These are phyloP conservation scores for Kurtzmaniella quercitrusa DNA, from an alignment of 1,139 yeast genomes.

Conservation along the genomic window DNA sequence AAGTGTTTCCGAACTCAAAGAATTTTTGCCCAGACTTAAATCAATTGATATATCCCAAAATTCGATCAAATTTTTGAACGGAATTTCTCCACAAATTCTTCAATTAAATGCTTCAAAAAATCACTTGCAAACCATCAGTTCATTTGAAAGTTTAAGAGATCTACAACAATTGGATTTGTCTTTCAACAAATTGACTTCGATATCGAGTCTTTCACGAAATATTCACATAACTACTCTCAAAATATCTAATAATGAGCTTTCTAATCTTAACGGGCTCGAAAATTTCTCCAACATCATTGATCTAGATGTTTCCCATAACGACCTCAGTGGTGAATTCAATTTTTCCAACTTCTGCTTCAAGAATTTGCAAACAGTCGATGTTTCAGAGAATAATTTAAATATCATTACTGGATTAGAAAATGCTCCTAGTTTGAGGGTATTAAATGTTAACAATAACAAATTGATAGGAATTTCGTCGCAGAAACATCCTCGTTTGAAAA, in stretches of 20 bases:
- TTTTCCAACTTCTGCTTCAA: slow-evolving; percentile 30
- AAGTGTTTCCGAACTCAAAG: slow-evolving; percentile 40
- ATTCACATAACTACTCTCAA: slow-evolving; percentile 36
- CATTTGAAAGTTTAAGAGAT: slow-evolving; percentile 36
- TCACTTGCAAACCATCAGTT: slow-evolving; percentile 35
- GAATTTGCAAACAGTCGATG: slow-evolving; percentile 40
- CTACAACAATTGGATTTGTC: slow-evolving; percentile 43
- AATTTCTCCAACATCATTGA: slow-evolving; percentile 35
- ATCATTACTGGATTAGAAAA: slow-evolving; percentile 31
- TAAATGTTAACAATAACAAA: slow-evolving; percentile 43
- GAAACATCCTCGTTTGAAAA: slow-evolving; percentile 33
- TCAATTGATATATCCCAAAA: slow-evolving; percentile 39
- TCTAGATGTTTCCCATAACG: slow-evolving; percentile 42
- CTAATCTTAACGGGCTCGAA: slow-evolving; percentile 33
- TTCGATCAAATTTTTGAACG: slow-evolving; percentile 41
- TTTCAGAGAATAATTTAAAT: slow-evolving; percentile 39
- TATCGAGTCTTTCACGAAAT: slow-evolving; percentile 27
- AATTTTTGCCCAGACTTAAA: slow-evolving; percentile 41
- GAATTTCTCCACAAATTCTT: slow-evolving; percentile 39
- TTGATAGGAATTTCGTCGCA: slow-evolving; percentile 22
- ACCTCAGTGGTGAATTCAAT: slow-evolving; percentile 34
- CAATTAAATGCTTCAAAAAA: slow-evolving; percentile 36
- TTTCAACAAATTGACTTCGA: slow-evolving; percentile 31
- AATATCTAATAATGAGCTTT: slow-evolving; percentile 28
- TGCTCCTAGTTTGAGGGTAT: slow-evolving; percentile 30